Evolutionary conservation across 768 basidiomycete genomes (phyloP).

Genomic region (Panus rudis): DNA sequence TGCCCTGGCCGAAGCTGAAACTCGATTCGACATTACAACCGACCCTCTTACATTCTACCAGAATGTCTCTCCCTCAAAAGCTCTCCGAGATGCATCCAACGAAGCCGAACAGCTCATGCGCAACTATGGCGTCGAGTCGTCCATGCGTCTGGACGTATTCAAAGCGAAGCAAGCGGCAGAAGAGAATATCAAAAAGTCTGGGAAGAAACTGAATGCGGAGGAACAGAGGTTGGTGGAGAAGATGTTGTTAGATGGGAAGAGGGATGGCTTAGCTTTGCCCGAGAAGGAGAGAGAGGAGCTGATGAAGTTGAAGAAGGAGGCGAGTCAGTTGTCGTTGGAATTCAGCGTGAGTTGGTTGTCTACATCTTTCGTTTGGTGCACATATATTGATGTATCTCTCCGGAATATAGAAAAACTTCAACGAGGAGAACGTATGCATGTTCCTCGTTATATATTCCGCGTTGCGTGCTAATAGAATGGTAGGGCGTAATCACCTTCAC

Average conservation of each 20-base stretch:
- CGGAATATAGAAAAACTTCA: conserved; percentile 82
- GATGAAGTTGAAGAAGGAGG: conserved; percentile 62
- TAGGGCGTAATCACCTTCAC: conserved; percentile 63
- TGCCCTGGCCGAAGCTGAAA: conserved; percentile 54
- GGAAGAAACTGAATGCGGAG: conserved; percentile 52
- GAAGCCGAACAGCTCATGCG: conserved; percentile 64
- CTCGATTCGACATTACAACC: conserved; percentile 38
- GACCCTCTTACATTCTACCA: conserved; percentile 76
- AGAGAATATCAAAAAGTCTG: conserved; percentile 58
- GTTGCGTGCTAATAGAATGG: not conserved
- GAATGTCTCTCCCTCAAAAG: conserved; percentile 69
- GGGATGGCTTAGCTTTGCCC: conserved; percentile 70
- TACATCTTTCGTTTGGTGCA: not conserved
- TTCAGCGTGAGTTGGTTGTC: conserved; percentile 51
- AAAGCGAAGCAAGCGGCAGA: conserved; percentile 63
- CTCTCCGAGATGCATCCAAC: conserved; percentile 76
- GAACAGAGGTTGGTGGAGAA: conserved; percentile 76
- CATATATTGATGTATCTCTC: not conserved
- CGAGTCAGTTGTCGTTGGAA: conserved; percentile 69
- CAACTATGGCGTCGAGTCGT: conserved; percentile 67
- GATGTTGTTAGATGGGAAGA: conserved; percentile 72
- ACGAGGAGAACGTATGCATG: conserved; percentile 67
- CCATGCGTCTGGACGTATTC: conserved; percentile 79
- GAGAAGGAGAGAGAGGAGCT: conserved; percentile 53
- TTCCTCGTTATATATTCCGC: not conserved